Percentiles rank a stretch among this genome's conserved stretches.
These are phyloP conservation scores for Durio zibethinus DNA, from an alignment of 345 rosid genomes.

Conservation along the genomic window DNA sequence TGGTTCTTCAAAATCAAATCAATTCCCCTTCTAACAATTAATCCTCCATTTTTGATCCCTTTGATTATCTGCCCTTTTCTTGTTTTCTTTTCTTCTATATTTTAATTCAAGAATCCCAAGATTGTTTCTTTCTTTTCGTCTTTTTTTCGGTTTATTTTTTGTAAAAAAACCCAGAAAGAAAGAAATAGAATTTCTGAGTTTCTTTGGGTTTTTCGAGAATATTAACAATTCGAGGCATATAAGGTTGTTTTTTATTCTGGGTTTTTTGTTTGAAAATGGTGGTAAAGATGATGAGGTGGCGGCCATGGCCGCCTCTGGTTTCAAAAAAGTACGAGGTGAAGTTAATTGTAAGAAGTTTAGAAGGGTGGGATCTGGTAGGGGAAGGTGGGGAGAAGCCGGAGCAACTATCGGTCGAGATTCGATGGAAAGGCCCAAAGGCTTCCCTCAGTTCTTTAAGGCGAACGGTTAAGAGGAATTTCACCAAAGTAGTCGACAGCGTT, in stretches of 20 bases:
- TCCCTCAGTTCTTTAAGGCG: constrained; percentile 72
- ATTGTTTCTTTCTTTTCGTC: background rate
- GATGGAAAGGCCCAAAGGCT: constrained; percentile 94
- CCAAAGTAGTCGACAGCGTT: constrained; percentile 52
- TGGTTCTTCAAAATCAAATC: background rate
- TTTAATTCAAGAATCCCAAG: constrained; percentile 2
- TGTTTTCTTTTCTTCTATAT: background rate
- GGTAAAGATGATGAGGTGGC: constrained; percentile 99
- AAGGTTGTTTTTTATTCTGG: background rate
- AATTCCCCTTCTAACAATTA: background rate
- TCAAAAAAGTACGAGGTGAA: constrained; percentile 77
- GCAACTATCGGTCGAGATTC: constrained; percentile 71
- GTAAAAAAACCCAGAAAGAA: background rate
- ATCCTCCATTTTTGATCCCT: background rate
- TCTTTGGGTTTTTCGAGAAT: constrained; percentile 2
- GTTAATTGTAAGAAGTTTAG: constrained; percentile 57
- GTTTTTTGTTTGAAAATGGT: constrained; percentile 44
- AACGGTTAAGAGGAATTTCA: constrained; percentile 78
- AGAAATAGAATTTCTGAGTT: background rate
- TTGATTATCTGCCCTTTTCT: background rate
- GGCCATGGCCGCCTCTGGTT: constrained; percentile 84
- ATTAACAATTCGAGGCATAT: background rate
- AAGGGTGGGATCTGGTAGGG: constrained; percentile 76
- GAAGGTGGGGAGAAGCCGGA: constrained; percentile 32
- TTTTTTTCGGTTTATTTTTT: background rate